phyloP scores from a whole-genome alignment of 805 yeast genomes.

The Pichia californica region DNA sequence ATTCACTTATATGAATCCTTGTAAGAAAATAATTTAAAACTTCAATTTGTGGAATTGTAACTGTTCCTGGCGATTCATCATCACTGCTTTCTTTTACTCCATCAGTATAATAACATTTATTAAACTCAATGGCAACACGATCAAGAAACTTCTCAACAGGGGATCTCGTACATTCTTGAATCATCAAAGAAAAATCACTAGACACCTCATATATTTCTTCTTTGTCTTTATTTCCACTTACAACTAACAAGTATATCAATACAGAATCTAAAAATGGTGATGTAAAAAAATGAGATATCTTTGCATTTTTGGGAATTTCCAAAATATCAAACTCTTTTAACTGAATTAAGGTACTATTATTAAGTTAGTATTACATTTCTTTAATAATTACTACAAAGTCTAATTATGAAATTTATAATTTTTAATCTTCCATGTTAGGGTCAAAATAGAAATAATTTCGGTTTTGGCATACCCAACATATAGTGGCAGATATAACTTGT shows the following conservation, averaged over 20 bases:
- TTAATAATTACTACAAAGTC: no score
- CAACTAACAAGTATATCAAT: conserved; percentile 16
- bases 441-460: no score
- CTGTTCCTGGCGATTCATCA: not conserved
- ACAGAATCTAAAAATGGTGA: conserved; percentile 16
- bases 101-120: not conserved
- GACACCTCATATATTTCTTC: no score
- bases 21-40: conserved; percentile 3
- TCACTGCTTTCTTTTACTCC: not conserved
- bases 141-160: conserved; percentile 4
- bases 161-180: not conserved
- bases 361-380: no score
- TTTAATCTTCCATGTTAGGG: no score
- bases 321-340: conserved; percentile 7
- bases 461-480: conserved; percentile 9
- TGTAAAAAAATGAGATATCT: conserved; percentile 7
- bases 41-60: not conserved
- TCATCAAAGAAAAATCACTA: conserved; percentile 2
- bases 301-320: conserved; percentile 3
- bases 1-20: conserved; percentile 7
- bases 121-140: conserved; percentile 4
- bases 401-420: no score
- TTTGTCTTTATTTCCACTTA: conserved; percentile 3
- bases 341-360: not conserved
- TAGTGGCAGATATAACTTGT: conserved; percentile 6